A percentile compares a stretch with the other conserved stretches of the same genome.
These are phyloP conservation scores for Ormosia emarginata DNA, from an alignment of 306 rosid species.

Conservation along the genomic window DNA sequence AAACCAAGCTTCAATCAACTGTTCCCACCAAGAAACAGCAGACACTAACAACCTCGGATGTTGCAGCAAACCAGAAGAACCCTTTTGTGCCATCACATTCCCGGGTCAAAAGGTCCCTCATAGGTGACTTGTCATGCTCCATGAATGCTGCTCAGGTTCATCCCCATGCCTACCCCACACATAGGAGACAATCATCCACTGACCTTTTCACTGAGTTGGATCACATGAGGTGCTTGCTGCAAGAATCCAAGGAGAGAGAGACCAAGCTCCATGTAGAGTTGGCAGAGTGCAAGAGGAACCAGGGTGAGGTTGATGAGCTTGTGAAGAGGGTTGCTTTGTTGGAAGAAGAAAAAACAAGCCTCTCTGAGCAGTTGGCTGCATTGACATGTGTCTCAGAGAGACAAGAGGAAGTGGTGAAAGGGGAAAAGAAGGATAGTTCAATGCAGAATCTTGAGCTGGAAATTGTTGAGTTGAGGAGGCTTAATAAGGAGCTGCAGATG, in stretches of 20 bases:
- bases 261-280: conserved; percentile 74
- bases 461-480: conserved; percentile 80
- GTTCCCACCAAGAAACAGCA: conserved; percentile 50
- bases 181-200: conserved; percentile 86
- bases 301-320: conserved; percentile 55
- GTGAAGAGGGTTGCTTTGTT: conserved; percentile 43
- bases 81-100: conserved; percentile 55
- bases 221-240: conserved; percentile 71
- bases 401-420: conserved; percentile 40
- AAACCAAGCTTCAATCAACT: conserved; percentile 39
- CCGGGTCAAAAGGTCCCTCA: conserved; percentile 75
- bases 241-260: conserved; percentile 85
- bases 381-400: conserved; percentile 35
- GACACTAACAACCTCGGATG: conserved; percentile 33
- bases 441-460: conserved; percentile 63
- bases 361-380: conserved; percentile 51
- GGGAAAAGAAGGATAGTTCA: conserved; percentile 26
- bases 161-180: conserved; percentile 60
- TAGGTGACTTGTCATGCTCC: conserved; percentile 73
- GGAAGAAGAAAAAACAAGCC: conserved; percentile 59
- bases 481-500: conserved; percentile 91
- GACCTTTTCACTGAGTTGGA: conserved; percentile 89
- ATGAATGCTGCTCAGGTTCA: conserved; percentile 60
- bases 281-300: conserved; percentile 48
- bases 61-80: conserved; percentile 39